phyloP scores from a whole-genome alignment of 345 rosid species.

The Cochlearia excelsa region DNA sequence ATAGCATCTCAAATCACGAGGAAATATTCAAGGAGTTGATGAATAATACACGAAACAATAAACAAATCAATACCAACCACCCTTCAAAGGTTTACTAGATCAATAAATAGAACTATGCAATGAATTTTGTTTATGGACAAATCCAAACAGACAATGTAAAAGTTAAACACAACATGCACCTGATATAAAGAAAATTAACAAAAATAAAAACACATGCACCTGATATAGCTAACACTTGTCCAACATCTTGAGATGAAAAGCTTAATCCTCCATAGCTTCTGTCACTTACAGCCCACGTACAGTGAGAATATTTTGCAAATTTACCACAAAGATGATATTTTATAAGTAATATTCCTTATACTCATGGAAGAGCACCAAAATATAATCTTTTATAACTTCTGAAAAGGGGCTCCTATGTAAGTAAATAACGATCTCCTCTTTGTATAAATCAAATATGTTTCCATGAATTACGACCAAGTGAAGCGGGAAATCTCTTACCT shows the following conservation, averaged over 20 bases:
- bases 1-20: slow-evolving; percentile 6
- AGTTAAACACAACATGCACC: slow-evolving; percentile 11
- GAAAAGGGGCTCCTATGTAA: too few relatives aligned
- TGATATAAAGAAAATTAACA: too few relatives aligned
- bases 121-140: background rate
- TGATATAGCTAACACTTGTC: slow-evolving; percentile 62
- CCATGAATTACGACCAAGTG: too few relatives aligned
- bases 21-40: background rate
- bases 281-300: slow-evolving; percentile 67
- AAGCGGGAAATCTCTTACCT: too few relatives aligned
- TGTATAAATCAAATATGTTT: too few relatives aligned
- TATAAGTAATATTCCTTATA: too few relatives aligned
- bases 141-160: slow-evolving; percentile 3
- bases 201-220: too few relatives aligned
- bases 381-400: background rate
- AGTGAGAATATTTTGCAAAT: slow-evolving; percentile 47
- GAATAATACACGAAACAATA: background rate
- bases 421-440: too few relatives aligned
- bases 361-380: slow-evolving; percentile 1
- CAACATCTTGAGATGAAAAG: slow-evolving; percentile 62
- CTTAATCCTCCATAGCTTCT: slow-evolving; percentile 58
- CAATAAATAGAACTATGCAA: too few relatives aligned
- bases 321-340: too few relatives aligned
- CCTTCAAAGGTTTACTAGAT: background rate
- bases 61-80: background rate